Percentiles rank a stretch among this genome's conserved stretches.
Evolutionary conservation across 1,284 basidiomycete species (phyloP).

Genomic region (Sphagnurus paluster): DNA sequence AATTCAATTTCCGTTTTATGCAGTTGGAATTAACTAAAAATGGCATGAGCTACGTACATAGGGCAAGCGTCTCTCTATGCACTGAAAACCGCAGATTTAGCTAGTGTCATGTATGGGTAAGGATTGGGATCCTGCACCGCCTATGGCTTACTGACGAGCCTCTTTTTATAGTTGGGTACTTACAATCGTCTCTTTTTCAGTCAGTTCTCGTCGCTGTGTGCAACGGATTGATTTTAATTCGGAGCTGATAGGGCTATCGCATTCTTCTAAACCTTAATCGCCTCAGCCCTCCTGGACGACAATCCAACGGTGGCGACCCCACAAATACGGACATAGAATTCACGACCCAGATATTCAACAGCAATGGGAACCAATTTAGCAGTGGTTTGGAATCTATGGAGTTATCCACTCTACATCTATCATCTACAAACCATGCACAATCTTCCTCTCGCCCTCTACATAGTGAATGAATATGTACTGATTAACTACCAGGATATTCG

Average conservation of each 20-base stretch:
- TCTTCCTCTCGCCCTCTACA: no score
- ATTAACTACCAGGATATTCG: no score
- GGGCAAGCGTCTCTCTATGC: conserved; percentile 27
- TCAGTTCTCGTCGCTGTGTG: conserved; percentile 17
- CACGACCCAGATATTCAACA: conserved; percentile 20
- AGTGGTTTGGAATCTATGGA: background rate
- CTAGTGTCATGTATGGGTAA: conserved; percentile 31
- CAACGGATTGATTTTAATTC: background rate
- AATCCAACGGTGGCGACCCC: conserved; percentile 15
- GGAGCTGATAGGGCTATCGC: conserved; percentile 30
- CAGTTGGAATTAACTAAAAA: conserved; percentile 7
- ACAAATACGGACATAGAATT: conserved; percentile 30
- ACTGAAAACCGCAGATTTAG: conserved; percentile 25
- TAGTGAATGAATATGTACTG: no score
- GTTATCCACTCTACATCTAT: background rate
- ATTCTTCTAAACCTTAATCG: conserved; percentile 34
- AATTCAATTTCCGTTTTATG: conserved; percentile 9
- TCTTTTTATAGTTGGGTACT: conserved; percentile 29
- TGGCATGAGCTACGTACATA: conserved; percentile 22
- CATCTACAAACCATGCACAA: no score
- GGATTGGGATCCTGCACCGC: background rate
- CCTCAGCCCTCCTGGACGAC: conserved; percentile 17
- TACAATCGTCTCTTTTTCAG: conserved; percentile 32
- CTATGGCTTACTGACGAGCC: background rate
- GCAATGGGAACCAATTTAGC: background rate